Evolutionary conservation across 2,329 filamentous ascomycete species (phyloP).

Genomic region (Talaromyces atroroseus): DNA sequence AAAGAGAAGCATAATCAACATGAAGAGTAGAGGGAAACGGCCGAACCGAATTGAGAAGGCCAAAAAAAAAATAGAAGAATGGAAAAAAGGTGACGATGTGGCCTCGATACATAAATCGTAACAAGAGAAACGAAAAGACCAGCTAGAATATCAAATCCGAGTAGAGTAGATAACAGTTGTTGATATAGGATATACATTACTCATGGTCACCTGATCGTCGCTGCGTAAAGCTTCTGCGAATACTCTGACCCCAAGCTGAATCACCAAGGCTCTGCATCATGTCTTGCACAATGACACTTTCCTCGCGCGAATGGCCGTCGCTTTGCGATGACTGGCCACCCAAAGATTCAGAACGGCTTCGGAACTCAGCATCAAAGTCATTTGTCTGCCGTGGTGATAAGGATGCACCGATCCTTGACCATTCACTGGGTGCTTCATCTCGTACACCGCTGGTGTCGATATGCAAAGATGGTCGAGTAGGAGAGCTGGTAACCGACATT

Average conservation of each 20-base stretch:
- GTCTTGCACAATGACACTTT: conserved; percentile 67
- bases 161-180: neutral
- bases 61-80: neutral
- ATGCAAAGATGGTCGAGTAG: conserved; percentile 14
- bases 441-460: conserved; percentile 9
- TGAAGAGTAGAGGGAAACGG: neutral
- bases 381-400: conserved; percentile 10
- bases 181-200: neutral
- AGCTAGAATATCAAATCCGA: neutral
- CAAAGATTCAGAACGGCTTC: neutral
- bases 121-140: neutral
- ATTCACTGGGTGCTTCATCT: conserved; percentile 7
- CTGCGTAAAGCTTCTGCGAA: conserved; percentile 76
- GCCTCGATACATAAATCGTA: neutral
- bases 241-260: conserved; percentile 89
- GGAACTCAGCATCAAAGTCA: neutral
- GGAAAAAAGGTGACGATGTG: neutral
- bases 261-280: conserved; percentile 82
- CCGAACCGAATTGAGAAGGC: neutral
- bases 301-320: conserved; percentile 51
- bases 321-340: conserved; percentile 17
- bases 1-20: neutral
- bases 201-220: conserved; percentile 37
- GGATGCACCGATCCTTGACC: conserved; percentile 11
- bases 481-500: conserved; percentile 6